Conservation (phyloP, 257 asterid genomes). For the Nicotiana paniculata region DNA sequence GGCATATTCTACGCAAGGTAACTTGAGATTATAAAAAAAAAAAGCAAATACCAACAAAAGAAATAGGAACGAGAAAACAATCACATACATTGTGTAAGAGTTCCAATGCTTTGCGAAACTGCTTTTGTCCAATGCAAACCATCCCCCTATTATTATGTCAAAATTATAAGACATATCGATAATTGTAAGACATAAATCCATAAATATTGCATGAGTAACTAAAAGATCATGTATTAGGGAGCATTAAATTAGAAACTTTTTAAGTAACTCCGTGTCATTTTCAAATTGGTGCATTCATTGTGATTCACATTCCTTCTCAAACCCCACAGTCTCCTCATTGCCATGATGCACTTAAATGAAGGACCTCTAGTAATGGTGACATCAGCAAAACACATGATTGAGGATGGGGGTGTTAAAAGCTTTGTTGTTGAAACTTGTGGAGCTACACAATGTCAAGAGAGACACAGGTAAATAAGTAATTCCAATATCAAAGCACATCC, state of each 20-base stretch:
- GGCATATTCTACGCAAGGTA: background rate
- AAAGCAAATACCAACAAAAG: background rate
- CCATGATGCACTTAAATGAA: background rate
- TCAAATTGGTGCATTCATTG: background rate
- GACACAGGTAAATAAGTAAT: background rate
- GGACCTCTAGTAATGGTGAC: background rate
- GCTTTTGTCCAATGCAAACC: slow-evolving; percentile 92
- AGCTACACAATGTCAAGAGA: background rate
- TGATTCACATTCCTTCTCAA: background rate
- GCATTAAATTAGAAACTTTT: background rate
- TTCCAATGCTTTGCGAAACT: slow-evolving; percentile 77
- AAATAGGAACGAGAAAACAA: background rate
- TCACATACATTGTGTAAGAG: slow-evolving; percentile 72
- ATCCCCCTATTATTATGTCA: slow-evolving; percentile 54
- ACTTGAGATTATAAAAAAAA: background rate
- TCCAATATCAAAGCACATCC: background rate
- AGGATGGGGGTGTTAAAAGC: background rate
- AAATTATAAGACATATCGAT: slow-evolving; percentile 3
- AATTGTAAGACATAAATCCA: slow-evolving; percentile 1
- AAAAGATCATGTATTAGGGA: background rate
- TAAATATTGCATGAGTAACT: background rate
- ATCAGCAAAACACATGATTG: background rate
- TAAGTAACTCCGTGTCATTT: background rate
- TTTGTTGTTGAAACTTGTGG: background rate
- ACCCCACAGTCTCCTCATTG: background rate